phyloP scores from a whole-genome alignment of 2,329 filamentous ascomycete genomes.

The Teratosphaeria epicoccoides region DNA sequence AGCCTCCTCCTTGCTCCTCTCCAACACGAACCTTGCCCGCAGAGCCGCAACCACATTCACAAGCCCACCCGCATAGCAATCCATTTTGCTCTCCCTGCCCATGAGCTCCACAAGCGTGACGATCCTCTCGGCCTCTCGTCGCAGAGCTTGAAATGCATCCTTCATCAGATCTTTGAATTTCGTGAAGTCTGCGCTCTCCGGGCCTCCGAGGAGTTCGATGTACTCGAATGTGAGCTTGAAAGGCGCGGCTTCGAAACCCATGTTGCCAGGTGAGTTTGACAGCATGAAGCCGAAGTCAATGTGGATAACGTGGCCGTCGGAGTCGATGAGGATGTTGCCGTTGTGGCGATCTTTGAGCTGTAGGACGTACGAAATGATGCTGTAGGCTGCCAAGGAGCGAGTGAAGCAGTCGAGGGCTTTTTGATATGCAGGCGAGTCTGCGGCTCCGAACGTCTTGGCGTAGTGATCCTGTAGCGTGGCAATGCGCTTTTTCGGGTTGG shows the following conservation, averaged over 20 bases:
- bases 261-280: constrained; percentile 72
- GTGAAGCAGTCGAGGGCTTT: constrained; percentile 70
- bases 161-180: constrained; percentile 73
- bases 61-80: constrained; percentile 68
- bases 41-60: constrained; percentile 58
- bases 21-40: constrained; percentile 66
- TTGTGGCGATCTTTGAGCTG: constrained; percentile 82
- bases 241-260: constrained; percentile 76
- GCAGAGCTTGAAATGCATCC: constrained; percentile 70
- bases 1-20: constrained; percentile 72
- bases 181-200: constrained; percentile 58
- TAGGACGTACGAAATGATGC: constrained; percentile 71
- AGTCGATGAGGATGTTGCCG: constrained; percentile 76
- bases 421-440: constrained; percentile 57
- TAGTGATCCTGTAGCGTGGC: constrained; percentile 76
- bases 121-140: constrained; percentile 68
- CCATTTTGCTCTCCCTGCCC: constrained; percentile 75
- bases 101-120: constrained; percentile 77
- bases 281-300: constrained; percentile 89
- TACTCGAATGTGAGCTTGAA: constrained; percentile 84
- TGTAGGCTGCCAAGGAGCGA: constrained; percentile 72
- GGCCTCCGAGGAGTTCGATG: constrained; percentile 68
- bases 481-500: constrained; percentile 65
- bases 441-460: constrained; percentile 62
- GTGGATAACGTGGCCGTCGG: constrained; percentile 75